These are phyloP conservation scores for Lactarius evosmus DNA, from an alignment of 768 basidiomycete species.

Conservation along the genomic window DNA sequence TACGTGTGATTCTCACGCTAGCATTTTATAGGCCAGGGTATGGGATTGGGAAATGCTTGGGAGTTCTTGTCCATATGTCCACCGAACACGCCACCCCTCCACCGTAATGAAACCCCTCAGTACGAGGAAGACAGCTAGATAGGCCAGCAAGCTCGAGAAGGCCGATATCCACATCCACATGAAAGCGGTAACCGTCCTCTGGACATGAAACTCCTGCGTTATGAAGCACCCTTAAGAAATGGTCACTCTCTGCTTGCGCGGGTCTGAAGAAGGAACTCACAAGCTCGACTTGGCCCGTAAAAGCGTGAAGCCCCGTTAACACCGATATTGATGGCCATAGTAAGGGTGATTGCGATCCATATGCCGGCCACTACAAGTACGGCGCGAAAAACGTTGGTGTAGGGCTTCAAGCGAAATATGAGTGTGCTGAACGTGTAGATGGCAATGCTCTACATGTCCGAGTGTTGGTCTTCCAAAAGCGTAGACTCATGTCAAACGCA, in stretches of 20 bases:
- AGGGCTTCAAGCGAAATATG: too few relatives aligned
- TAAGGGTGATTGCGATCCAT: conserved; percentile 41
- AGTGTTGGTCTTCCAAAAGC: neutral
- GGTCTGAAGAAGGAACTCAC: conserved; percentile 30
- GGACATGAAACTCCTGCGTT: conserved; percentile 33
- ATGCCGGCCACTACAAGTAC: conserved; percentile 38
- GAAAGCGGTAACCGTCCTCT: conserved; percentile 48
- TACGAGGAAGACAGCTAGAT: conserved; percentile 44
- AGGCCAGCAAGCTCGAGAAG: conserved; percentile 42
- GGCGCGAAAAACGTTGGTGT: too few relatives aligned
- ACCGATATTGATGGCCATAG: conserved; percentile 40
- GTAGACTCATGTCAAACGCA: neutral
- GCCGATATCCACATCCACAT: conserved; percentile 50
- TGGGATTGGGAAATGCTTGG: too few relatives aligned
- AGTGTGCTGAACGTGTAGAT: too few relatives aligned
- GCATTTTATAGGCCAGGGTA: too few relatives aligned
- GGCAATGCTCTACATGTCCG: conserved; percentile 35
- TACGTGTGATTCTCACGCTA: too few relatives aligned
- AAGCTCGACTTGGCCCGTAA: conserved; percentile 42
- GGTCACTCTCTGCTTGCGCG: neutral
- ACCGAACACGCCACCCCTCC: too few relatives aligned
- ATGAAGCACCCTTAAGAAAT: conserved; percentile 52
- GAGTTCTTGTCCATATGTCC: too few relatives aligned
- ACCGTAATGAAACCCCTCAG: too few relatives aligned
- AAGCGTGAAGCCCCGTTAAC: too few relatives aligned